Conservation (phyloP, 163 green algal species). For the Volvox carteri region DNA sequence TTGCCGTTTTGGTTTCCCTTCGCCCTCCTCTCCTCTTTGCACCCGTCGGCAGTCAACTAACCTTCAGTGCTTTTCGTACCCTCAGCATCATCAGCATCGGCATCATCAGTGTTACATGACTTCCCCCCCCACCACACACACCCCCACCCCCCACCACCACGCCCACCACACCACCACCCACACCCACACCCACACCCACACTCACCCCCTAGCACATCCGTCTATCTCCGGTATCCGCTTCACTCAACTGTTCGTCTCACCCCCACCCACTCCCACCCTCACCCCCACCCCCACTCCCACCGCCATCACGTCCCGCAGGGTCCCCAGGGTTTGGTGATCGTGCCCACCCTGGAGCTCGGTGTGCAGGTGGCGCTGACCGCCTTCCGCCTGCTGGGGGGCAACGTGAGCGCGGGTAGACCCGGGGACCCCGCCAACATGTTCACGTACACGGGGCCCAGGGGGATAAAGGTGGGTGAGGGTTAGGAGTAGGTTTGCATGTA, state of each 20-base stretch:
- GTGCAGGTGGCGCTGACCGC: slow-evolving; percentile 85
- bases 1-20: neutral
- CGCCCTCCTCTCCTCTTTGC: neutral
- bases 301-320: slow-evolving; percentile 51
- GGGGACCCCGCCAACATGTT: slow-evolving; percentile 89
- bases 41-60: too few species aligned
- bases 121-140: too few species aligned
- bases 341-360: slow-evolving; percentile 90
- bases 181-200: too few species aligned
- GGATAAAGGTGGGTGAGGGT: slow-evolving; percentile 75
- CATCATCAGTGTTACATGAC: too few species aligned
- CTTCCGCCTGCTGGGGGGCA: slow-evolving; percentile 88
- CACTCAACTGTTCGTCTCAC: too few species aligned
- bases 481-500: neutral
- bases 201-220: too few species aligned
- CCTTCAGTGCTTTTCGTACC: too few species aligned
- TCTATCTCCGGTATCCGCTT: too few species aligned
- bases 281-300: too few species aligned
- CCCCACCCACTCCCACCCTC: neutral
- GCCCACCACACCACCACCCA: too few species aligned
- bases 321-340: slow-evolving; percentile 84
- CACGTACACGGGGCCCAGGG: slow-evolving; percentile 81
- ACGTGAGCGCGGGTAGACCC: slow-evolving; percentile 76
- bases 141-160: too few species aligned
- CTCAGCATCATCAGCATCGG: too few species aligned